Conservation (phyloP, 2,329 filamentous ascomycete species). For the Xylaria sp. region DNA sequence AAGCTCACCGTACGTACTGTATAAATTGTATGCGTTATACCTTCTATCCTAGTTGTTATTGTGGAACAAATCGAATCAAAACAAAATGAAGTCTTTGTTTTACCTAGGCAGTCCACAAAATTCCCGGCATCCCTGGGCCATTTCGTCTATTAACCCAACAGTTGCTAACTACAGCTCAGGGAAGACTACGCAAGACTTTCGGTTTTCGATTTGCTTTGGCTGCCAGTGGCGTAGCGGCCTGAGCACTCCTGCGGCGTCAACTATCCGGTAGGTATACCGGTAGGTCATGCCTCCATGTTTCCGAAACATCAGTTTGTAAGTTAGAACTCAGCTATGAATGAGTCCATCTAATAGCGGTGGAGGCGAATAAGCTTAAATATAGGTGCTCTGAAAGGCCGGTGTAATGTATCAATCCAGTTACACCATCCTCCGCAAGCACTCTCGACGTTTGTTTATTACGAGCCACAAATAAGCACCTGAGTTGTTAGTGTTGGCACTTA, state of each 20-base stretch:
- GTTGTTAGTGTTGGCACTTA: neutral
- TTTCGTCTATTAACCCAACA: neutral
- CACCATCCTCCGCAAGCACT: neutral
- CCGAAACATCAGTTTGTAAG: neutral
- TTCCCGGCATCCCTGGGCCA: neutral
- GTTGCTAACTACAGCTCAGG: neutral
- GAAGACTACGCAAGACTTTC: conserved; percentile 18
- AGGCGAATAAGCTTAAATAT: too few species aligned
- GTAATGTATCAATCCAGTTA: neutral
- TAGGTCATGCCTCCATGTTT: neutral
- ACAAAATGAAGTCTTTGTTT: too few species aligned
- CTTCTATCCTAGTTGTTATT: too few species aligned
- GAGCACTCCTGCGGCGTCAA: neutral
- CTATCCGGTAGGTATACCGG: neutral
- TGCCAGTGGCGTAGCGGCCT: conserved; percentile 11
- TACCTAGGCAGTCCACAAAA: neutral
- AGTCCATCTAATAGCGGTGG: too few species aligned
- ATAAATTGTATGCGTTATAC: too few species aligned
- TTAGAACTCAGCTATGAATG: too few species aligned
- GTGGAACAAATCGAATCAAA: too few species aligned
- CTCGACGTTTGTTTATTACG: neutral
- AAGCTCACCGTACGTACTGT: neutral
- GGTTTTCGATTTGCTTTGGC: conserved; percentile 11
- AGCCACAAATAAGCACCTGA: neutral
- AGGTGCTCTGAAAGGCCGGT: neutral